These are phyloP conservation scores for Lactarius vividus DNA, from an alignment of 768 basidiomycete species.

Conservation along the genomic window DNA sequence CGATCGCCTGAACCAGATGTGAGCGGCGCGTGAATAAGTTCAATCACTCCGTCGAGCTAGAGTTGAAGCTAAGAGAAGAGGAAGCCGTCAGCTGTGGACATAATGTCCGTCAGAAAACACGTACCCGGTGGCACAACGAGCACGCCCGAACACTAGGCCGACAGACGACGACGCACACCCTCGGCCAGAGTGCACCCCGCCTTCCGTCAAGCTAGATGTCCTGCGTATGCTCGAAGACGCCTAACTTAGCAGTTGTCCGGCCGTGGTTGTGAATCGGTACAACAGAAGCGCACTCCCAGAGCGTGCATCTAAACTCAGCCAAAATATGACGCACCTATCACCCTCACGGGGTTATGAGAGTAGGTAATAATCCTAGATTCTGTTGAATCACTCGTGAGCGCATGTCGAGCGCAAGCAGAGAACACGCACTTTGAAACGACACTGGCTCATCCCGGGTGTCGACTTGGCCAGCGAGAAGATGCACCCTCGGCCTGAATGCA, in stretches of 20 bases:
- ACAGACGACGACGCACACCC: neutral
- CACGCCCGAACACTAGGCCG: neutral
- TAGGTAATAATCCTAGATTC: neutral
- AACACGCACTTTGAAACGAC: neutral
- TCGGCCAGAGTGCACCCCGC: slow-evolving; percentile 9
- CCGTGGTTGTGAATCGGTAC: neutral
- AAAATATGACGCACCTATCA: neutral
- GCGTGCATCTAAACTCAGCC: neutral
- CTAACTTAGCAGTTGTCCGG: neutral
- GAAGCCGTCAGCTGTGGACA: neutral
- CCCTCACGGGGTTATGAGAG: neutral
- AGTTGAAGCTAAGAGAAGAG: neutral
- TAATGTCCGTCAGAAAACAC: neutral
- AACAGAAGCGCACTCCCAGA: neutral
- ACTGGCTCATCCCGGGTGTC: neutral
- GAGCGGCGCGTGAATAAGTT: neutral
- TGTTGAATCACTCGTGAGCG: neutral
- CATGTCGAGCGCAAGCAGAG: neutral
- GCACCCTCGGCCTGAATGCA: slow-evolving; percentile 17
- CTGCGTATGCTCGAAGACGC: neutral
- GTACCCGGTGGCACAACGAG: neutral
- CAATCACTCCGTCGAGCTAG: neutral
- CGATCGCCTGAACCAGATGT: neutral
- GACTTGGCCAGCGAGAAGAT: neutral
- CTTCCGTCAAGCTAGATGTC: neutral